Evolutionary conservation across 129 eudicot species (phyloP), one percentile per base, ranked within the genome.

Genomic region (Silybum marianum): DNA sequence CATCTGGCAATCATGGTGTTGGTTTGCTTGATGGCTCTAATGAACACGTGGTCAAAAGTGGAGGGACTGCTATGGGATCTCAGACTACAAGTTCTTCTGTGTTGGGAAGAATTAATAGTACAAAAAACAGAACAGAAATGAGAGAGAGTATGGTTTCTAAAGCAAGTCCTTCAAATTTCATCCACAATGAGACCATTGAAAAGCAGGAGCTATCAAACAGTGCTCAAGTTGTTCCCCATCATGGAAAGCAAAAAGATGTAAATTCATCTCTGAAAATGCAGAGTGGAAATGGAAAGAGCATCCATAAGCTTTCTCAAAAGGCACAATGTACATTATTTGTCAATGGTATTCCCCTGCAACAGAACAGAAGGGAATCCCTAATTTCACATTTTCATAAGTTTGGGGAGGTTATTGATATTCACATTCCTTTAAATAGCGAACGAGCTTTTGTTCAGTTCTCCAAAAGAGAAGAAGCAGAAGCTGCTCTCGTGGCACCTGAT

Each of bases 361-460:
- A 93, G 81, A 95, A 93, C 88, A 91, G 42, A 86, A 85, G 78
- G 80, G 99, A 93, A 62, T 71, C 85, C 60, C 93, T 95, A 71
- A 88, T 93, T 75, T 87, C 93, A 74, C 99, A 95, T 93, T 95
- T 95, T 84, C 83, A 81, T 74, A 95, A 91, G 85, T 95, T 95
- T 76, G 99, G 99, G 58, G 91, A 95, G 86, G 97, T 95, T 62
- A 75, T 95, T 69, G 91, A 95, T 80, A 86, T 95, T 18, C 84
- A 83, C 77, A 93, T 91, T 28, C 99, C 99, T 9, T 4, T 73
- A 60, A 84, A 91, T 76, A 85, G 83, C 46, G 97, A 95, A 73
- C 91, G 93, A 71, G 99, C 99, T 63, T 95, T 95, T 93, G 97
- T 95, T 74, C 99, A 95, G 83, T 95, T 93, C 82, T 95, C 95